These are phyloP conservation scores for Termitomyces titanicus DNA, from an alignment of 768 basidiomycete genomes.

Conservation along the genomic window DNA sequence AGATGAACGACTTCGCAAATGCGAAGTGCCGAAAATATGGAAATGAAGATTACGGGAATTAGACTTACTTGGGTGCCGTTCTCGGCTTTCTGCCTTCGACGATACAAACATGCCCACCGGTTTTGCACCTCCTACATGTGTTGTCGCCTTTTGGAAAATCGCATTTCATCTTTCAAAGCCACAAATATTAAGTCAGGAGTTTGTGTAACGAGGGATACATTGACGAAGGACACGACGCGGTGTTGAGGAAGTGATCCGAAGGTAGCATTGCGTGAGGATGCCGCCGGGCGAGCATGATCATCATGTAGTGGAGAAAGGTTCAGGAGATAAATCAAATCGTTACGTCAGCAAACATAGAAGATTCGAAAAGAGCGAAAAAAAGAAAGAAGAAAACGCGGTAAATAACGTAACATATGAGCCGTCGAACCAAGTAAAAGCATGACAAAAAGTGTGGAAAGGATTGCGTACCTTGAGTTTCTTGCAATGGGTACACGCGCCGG, in stretches of 20 bases:
- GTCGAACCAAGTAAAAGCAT: conserved; percentile 12
- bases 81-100: conserved; percentile 81
- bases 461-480: conserved; percentile 78
- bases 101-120: conserved; percentile 72
- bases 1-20: conserved; percentile 6
- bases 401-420: conserved; percentile 10
- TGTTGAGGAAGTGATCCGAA: background rate
- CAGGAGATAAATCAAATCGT: conserved; percentile 12
- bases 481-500: conserved; percentile 83
- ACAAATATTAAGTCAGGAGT: background rate
- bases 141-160: conserved; percentile 70
- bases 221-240: background rate
- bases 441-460: conserved; percentile 10
- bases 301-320: conserved; percentile 9
- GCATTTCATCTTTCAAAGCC: conserved; percentile 72
- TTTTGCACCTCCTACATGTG: conserved; percentile 76
- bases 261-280: conserved; percentile 1
- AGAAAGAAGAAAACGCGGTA: conserved; percentile 5
- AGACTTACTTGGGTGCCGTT: conserved; percentile 77
- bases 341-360: conserved; percentile 10
- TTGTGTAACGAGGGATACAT: background rate
- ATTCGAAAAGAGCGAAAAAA: conserved; percentile 6
- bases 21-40: conserved; percentile 17
- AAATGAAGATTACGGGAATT: conserved; percentile 7
- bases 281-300: conserved; percentile 10